These are phyloP conservation scores for Paraurostyla sp. DNA, from an alignment of 73 alveolate species.

Conservation along the genomic window DNA sequence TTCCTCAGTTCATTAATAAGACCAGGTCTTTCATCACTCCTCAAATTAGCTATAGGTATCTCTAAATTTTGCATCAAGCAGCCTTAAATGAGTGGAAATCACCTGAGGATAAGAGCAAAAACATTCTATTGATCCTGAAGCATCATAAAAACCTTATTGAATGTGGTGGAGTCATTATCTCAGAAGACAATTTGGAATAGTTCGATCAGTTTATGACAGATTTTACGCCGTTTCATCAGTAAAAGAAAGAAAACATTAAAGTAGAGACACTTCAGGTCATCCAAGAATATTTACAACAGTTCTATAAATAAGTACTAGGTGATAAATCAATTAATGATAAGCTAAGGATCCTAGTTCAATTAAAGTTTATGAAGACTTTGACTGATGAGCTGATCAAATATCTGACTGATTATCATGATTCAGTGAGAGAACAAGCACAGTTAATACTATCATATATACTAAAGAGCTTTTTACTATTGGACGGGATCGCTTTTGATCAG, in stretches of 20 bases:
- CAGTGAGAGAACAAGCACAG: conserved; percentile 51
- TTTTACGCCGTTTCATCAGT: not conserved
- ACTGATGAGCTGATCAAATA: conserved; percentile 21
- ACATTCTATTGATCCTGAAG: not conserved
- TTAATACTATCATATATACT: conserved; percentile 1
- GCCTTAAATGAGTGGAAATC: conserved; percentile 20
- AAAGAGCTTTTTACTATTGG: not conserved
- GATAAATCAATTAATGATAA: not conserved
- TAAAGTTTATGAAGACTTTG: not conserved
- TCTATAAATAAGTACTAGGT: not conserved
- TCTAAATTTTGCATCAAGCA: not conserved
- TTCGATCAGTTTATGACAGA: conserved; percentile 29
- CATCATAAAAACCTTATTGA: conserved; percentile 2
- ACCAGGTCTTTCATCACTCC: not conserved
- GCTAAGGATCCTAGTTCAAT: not conserved
- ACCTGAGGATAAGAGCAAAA: conserved; percentile 11
- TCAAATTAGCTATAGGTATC: not conserved
- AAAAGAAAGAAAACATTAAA: conserved; percentile 5
- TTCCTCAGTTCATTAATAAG: conserved; percentile 29
- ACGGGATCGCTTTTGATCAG: not conserved
- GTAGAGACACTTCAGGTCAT: not conserved
- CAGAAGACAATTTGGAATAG: not conserved
- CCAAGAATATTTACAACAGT: not conserved
- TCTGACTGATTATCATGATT: conserved; percentile 41
- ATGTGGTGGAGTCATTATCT: not conserved